phyloP scores from a whole-genome alignment of 805 yeast genomes.

The Candida tammaniensis region DNA sequence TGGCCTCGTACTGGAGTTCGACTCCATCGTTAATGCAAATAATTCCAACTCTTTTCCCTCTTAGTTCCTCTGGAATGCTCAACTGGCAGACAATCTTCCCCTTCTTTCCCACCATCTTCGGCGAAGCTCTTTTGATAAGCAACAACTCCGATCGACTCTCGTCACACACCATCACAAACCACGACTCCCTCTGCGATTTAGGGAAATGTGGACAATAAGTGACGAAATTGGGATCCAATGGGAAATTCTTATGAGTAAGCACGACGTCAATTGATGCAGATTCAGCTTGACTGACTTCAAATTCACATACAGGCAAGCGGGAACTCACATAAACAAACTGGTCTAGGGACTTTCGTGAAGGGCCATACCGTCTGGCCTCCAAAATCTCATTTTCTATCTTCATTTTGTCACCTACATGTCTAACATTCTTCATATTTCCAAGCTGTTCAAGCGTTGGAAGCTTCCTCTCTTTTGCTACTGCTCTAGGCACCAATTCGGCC shows the following conservation, averaged over 20 bases:
- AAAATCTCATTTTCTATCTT: constrained; percentile 7
- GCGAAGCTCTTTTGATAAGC: constrained; percentile 74
- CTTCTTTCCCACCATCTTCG: constrained; percentile 37
- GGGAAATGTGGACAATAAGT: constrained; percentile 81
- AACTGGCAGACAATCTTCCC: constrained; percentile 45
- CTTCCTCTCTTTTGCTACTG: constrained; percentile 16
- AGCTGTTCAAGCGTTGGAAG: constrained; percentile 19
- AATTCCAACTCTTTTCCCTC: constrained; percentile 46
- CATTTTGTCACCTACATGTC: constrained; percentile 27
- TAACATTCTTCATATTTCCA: constrained; percentile 40
- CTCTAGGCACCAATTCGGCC: constrained; percentile 9
- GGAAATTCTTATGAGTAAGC: constrained; percentile 52
- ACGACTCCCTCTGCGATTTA: constrained; percentile 86
- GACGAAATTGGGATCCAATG: constrained; percentile 56
- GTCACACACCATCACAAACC: constrained; percentile 74
- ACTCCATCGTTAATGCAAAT: constrained; percentile 65
- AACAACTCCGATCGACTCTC: constrained; percentile 50
- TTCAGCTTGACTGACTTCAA: constrained; percentile 37
- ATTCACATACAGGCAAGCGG: constrained; percentile 60
- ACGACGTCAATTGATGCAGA: constrained; percentile 38
- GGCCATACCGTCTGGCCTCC: constrained; percentile 12
- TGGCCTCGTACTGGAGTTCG: constrained; percentile 44
- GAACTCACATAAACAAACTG: constrained; percentile 53
- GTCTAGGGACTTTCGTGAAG: constrained; percentile 31
- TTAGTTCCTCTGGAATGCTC: constrained; percentile 47